Conservation (phyloP, 352 stramenopile species). For the Phytophthora macrochlamydospora region DNA sequence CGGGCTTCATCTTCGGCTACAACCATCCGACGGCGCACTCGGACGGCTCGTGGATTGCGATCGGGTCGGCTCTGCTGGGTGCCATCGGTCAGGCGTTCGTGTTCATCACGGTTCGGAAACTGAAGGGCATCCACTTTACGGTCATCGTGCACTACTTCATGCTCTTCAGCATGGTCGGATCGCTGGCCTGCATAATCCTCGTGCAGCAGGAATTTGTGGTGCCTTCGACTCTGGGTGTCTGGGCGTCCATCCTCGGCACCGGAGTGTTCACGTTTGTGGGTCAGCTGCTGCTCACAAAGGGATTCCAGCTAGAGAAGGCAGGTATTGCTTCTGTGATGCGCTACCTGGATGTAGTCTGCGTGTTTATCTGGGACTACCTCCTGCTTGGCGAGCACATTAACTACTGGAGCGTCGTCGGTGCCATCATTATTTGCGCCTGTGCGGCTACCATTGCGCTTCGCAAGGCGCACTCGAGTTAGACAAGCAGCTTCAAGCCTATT, state of each 20-base stretch:
- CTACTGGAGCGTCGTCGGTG: slow-evolving; percentile 74
- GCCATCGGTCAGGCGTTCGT: slow-evolving; percentile 72
- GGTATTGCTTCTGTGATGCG: slow-evolving; percentile 85
- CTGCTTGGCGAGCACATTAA: slow-evolving; percentile 71
- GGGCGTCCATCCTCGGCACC: slow-evolving; percentile 53
- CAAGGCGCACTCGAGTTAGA: slow-evolving; percentile 43
- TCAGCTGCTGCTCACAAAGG: slow-evolving; percentile 76
- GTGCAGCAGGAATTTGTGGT: slow-evolving; percentile 63
- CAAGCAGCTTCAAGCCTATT: not conserved
- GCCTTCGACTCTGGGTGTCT: slow-evolving; percentile 43
- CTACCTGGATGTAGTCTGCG: slow-evolving; percentile 84
- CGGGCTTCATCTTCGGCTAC: slow-evolving; percentile 59
- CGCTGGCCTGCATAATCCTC: slow-evolving; percentile 56
- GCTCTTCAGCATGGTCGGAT: slow-evolving; percentile 56
- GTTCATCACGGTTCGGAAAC: slow-evolving; percentile 70
- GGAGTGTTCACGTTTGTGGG: slow-evolving; percentile 75
- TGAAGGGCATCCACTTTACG: slow-evolving; percentile 57
- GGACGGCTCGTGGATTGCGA: slow-evolving; percentile 55
- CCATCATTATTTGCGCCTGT: slow-evolving; percentile 67
- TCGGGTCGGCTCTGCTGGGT: slow-evolving; percentile 56
- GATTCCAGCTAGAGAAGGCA: slow-evolving; percentile 86
- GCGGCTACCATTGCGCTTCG: slow-evolving; percentile 70
- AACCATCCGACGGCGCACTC: slow-evolving; percentile 41
- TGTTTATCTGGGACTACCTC: slow-evolving; percentile 81
- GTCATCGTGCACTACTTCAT: slow-evolving; percentile 87